These are phyloP conservation scores for Scutellaria baicalensis DNA, from an alignment of 257 asterid species.

Conservation along the genomic window DNA sequence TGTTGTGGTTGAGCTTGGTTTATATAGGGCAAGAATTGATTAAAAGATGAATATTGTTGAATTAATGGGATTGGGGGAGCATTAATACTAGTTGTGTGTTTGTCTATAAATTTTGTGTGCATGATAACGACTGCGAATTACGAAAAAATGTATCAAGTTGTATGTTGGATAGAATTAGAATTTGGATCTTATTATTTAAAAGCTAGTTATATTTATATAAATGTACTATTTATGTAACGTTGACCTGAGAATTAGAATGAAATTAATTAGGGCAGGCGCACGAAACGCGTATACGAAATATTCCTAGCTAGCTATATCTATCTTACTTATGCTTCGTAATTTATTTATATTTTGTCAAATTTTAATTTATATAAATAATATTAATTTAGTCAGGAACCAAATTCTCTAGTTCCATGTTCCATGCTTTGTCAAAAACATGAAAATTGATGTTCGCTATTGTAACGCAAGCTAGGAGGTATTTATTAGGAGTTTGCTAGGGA, in stretches of 20 bases:
- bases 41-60: background rate
- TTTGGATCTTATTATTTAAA: background rate
- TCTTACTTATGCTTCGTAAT: background rate
- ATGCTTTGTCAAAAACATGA: background rate
- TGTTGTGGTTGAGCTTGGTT: background rate
- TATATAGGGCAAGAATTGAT: constrained; percentile 19
- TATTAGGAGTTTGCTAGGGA: too few species aligned
- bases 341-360: background rate
- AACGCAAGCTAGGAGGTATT: too few species aligned
- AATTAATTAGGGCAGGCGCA: background rate
- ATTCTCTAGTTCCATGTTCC: background rate
- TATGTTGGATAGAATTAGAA: constrained; percentile 8
- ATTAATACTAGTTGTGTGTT: background rate
- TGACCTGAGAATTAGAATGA: constrained; percentile 3
- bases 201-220: background rate
- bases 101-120: background rate
- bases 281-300: too few species aligned
- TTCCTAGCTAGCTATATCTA: background rate
- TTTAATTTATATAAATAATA: too few species aligned
- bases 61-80: background rate
- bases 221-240: background rate
- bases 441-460: background rate
- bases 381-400: too few species aligned
- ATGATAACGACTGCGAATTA: background rate
- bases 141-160: background rate